Base-by-base conservation (phyloP, 306 rosid genomes). In the Vachellia pachyceras region DNA sequence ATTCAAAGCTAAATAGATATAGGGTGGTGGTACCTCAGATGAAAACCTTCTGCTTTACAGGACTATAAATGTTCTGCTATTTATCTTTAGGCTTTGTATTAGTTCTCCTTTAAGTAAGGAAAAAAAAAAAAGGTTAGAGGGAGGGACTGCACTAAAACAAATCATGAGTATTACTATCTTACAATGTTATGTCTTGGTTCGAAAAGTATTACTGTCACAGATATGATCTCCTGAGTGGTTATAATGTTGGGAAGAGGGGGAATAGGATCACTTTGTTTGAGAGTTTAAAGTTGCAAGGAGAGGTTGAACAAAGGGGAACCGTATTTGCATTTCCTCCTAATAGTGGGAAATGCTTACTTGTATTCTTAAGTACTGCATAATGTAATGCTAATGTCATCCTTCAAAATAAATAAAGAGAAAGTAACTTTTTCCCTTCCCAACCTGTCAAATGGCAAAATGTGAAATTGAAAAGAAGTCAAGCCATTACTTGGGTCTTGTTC, bases 191-290 rank as follows among this genome's bases (percentile, higher is more conserved):
- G 39, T 36, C 66, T 35, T 18, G 49, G 36, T 50, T 18, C n/a
- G 18, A 18, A 35, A 17, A 15, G 45, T 5, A 0, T 49, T 7
- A 35, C 2, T 65, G 50, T 57, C n/a, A 33, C 25, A 60, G 35
- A 55, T 64, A 57, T 58, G 45, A 68, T 68, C 72, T 79, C 77
- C 44, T 57, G 72, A 22, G 22, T 11, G 23, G 49, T 49, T 69
- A 8, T 65, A 29, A 69, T 18, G 72, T 65, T 67, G 45, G 49
- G 72, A 9, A 67, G 72, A 66, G 72, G 47, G 47, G 72, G 15
- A 67, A 40, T 67, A 22, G 49, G 39, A 17, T 18, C 71, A 65
- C 23, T 37, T 61, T n/a, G n/a, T n/a, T n/a, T 61, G 45, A 36
- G 70, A 65, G 71, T 17, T 65, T 65, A 65, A 37, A 36, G 7